phyloP scores from a whole-genome alignment of 2,329 filamentous ascomycete genomes.

The Scortechinia acanthostroma region DNA sequence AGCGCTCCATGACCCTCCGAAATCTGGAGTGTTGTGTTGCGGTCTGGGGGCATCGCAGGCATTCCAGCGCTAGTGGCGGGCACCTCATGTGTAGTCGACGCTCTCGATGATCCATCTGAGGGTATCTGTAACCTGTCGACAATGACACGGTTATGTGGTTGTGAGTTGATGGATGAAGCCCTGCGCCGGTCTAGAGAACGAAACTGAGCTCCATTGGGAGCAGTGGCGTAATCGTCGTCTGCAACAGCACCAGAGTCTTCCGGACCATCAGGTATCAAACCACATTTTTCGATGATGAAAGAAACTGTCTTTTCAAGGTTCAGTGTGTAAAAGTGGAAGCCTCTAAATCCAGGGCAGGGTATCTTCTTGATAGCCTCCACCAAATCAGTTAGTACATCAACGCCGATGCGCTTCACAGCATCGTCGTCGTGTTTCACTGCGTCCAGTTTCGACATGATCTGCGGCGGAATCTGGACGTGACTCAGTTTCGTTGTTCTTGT shows the following conservation, averaged over 20 bases:
- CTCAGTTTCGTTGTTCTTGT: conserved; percentile 66
- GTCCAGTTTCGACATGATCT: conserved; percentile 46
- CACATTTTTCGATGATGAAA: conserved; percentile 59
- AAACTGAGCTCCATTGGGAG: conserved; percentile 16
- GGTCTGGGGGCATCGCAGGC: conserved; percentile 44
- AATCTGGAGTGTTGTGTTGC: conserved; percentile 62
- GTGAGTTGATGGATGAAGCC: conserved; percentile 53
- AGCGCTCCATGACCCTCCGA: conserved; percentile 64
- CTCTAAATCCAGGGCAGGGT: conserved; percentile 32
- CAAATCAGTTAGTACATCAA: conserved; percentile 57
- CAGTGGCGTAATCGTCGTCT: conserved; percentile 19
- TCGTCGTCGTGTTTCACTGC: conserved; percentile 49
- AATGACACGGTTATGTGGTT: conserved; percentile 61
- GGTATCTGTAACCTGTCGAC: conserved; percentile 17
- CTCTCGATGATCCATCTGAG: conserved; percentile 33
- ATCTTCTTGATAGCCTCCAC: conserved; percentile 50
- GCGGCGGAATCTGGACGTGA: conserved; percentile 53
- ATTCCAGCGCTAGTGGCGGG: conserved; percentile 52
- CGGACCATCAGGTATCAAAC: conserved; percentile 38
- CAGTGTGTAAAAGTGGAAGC: conserved; percentile 71
- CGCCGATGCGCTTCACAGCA: conserved; percentile 47
- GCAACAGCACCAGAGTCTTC: conserved; percentile 22
- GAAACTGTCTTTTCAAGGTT: conserved; percentile 70
- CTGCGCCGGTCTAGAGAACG: conserved; percentile 17
- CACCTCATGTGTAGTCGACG: conserved; percentile 31